Conservation (phyloP, 192 early-diverging fungal genomes). For the Diversispora eburnea region DNA sequence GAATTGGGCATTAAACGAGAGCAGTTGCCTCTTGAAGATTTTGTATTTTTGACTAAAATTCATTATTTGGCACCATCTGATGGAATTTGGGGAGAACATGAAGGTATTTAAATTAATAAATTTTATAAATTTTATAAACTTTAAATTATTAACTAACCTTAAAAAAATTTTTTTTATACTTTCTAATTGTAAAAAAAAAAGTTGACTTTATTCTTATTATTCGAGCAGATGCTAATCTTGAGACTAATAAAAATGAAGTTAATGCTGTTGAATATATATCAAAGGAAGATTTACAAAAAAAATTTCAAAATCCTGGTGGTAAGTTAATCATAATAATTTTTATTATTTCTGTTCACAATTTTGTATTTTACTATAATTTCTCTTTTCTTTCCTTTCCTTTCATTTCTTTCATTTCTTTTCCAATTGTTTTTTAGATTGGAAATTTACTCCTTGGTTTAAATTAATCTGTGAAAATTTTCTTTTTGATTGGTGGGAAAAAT, state of each 20-base stretch:
- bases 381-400: not conserved
- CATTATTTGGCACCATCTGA: conserved; percentile 96
- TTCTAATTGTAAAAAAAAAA: no score
- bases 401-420: no score
- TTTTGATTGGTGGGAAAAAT: conserved; percentile 93
- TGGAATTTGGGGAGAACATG: conserved; percentile 98
- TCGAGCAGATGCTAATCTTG: conserved; percentile 66
- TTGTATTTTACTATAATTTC: not conserved
- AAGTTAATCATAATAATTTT: conserved; percentile 25
- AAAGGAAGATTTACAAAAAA: conserved; percentile 71
- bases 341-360: not conserved
- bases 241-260: conserved; percentile 90
- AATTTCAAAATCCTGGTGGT: conserved; percentile 60
- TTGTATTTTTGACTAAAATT: conserved; percentile 90
- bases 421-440: conserved; percentile 45
- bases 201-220: conserved; percentile 94
- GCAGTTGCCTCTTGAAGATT: conserved; percentile 78
- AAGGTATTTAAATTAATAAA: conserved; percentile 42
- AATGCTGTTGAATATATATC: conserved; percentile 77
- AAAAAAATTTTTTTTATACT: no score
- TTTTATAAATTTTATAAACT: no score
- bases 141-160: no score
- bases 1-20: conserved; percentile 84
- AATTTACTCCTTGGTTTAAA: conserved; percentile 95
- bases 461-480: conserved; percentile 89